phyloP scores from a whole-genome alignment of 495 filamentous ascomycete species.

The Evansstolkia leycettana region DNA sequence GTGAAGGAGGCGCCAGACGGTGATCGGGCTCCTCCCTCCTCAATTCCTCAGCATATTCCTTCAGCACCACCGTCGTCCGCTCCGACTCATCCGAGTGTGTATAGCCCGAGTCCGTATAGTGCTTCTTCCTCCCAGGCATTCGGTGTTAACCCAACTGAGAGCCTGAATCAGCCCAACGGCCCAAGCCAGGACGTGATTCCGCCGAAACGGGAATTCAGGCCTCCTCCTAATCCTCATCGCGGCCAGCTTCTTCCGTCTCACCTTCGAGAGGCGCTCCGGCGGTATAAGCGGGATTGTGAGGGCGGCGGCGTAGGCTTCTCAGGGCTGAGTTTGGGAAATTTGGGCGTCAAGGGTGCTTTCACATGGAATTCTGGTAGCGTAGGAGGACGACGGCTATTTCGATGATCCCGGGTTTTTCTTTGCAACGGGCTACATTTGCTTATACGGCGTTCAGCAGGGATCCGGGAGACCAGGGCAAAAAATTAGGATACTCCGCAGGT shows the following conservation, averaged over 20 bases:
- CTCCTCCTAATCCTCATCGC: conserved; percentile 36
- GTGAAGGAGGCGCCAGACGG: conserved; percentile 1
- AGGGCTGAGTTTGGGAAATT: conserved; percentile 57
- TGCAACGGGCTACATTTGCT: not conserved
- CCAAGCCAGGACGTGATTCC: too few relatives aligned
- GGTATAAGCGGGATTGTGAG: conserved; percentile 53
- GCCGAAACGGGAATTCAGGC: conserved; percentile 14
- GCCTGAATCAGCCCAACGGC: conserved; percentile 3
- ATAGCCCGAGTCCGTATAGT: not conserved
- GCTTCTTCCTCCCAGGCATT: not conserved
- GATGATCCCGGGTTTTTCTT: conserved; percentile 18
- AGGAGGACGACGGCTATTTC: conserved; percentile 52
- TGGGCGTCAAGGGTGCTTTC: conserved; percentile 50
- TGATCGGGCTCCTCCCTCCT: not conserved
- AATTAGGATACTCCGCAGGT: not conserved
- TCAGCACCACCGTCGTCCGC: not conserved
- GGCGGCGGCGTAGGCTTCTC: conserved; percentile 62
- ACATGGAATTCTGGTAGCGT: conserved; percentile 37
- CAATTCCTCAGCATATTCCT: not conserved
- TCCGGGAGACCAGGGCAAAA: too few relatives aligned
- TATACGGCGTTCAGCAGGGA: not conserved
- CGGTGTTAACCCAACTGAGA: not conserved
- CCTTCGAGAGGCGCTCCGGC: conserved; percentile 63
- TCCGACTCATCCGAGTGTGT: not conserved
- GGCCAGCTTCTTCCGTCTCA: conserved; percentile 74